phyloP scores from a whole-genome alignment of 345 rosid genomes.

The Rhizophora apiculata region DNA sequence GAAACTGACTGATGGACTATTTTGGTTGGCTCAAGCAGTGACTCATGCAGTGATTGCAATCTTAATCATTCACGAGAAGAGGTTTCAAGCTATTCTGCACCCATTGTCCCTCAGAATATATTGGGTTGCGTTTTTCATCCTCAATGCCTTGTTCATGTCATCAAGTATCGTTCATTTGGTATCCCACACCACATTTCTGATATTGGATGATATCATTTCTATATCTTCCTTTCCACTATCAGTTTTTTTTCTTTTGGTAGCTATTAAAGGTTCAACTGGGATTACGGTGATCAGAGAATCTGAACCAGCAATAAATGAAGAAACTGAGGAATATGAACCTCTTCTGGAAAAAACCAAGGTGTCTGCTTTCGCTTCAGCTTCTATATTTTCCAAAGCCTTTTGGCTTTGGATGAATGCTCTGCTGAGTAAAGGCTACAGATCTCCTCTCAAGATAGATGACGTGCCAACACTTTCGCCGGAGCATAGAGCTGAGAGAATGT shows the following conservation, averaged over 20 bases:
- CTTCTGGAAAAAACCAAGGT: constrained; percentile 44
- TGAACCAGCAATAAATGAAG: constrained; percentile 30
- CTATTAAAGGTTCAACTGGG: constrained; percentile 76
- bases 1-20: constrained; percentile 42
- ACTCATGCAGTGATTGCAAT: constrained; percentile 60
- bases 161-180: constrained; percentile 55
- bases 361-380: constrained; percentile 69
- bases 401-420: constrained; percentile 97
- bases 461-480: constrained; percentile 73
- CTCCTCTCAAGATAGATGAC: constrained; percentile 67
- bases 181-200: constrained; percentile 27
- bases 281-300: constrained; percentile 27
- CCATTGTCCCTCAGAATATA: constrained; percentile 63
- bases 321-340: constrained; percentile 31
- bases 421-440: constrained; percentile 64
- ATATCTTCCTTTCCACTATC: constrained; percentile 54
- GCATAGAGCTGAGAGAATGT: constrained; percentile 77
- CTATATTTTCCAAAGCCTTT: constrained; percentile 54
- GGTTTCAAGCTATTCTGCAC: constrained; percentile 53
- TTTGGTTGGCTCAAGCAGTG: constrained; percentile 73
- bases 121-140: constrained; percentile 49
- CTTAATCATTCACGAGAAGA: constrained; percentile 65
- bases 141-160: constrained; percentile 43
- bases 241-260: constrained; percentile 41
- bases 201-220: constrained; percentile 56